A percentile compares a stretch with the other conserved stretches of the same genome.
Evolutionary conservation across 208 protist genomes (phyloP).

Genomic region (Acanthamoeba quina): DNA sequence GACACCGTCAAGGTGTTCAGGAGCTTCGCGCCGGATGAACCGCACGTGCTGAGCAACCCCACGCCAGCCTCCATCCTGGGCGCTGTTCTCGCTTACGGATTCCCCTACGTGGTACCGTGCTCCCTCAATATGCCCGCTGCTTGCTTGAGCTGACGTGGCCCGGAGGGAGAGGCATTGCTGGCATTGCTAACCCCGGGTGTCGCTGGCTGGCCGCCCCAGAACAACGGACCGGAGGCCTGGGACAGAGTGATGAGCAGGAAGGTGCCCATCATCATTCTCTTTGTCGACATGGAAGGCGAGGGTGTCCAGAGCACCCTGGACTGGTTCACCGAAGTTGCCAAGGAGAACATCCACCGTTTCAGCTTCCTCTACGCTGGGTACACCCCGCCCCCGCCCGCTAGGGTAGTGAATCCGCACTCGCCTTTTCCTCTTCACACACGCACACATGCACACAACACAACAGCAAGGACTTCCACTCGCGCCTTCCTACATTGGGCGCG

Average conservation of each 20-base stretch:
- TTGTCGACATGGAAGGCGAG: background rate
- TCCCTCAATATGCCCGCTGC: background rate
- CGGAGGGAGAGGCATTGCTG: no score
- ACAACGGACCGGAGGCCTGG: background rate
- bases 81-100: constrained; percentile 9
- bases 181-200: background rate
- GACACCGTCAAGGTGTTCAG: constrained; percentile 22
- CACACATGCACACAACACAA: background rate
- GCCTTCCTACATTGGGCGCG: background rate
- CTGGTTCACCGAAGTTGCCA: background rate
- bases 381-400: background rate
- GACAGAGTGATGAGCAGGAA: background rate
- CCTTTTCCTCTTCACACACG: background rate
- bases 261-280: constrained; percentile 12
- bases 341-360: background rate
- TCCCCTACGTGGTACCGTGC: constrained; percentile 6
- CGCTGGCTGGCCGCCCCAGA: background rate
- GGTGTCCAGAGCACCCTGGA: background rate
- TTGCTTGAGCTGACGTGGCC: background rate
- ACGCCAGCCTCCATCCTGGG: background rate
- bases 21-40: background rate
- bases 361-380: constrained; percentile 28
- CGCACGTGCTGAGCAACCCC: background rate
- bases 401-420: background rate
- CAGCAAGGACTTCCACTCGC: constrained; percentile 46